Evolutionary conservation across 2,329 filamentous ascomycete species (phyloP).

Genomic region (Aspergillus cejpii): DNA sequence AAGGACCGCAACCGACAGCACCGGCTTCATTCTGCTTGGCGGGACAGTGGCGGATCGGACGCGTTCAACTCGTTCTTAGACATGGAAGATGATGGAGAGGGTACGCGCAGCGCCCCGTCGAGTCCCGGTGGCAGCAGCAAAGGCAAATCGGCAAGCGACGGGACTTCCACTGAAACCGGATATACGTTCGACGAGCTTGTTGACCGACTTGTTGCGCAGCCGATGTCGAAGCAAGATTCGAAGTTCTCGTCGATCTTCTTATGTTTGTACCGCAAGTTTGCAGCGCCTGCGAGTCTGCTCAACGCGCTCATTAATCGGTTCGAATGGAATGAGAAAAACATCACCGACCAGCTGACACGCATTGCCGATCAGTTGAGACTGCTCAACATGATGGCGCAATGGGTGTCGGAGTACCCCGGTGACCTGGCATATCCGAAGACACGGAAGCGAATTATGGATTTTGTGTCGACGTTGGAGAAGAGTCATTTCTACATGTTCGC

Average conservation of each 20-base stretch:
- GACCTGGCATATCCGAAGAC: slow-evolving; percentile 81
- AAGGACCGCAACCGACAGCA: slow-evolving; percentile 29
- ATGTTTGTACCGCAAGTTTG: slow-evolving; percentile 90
- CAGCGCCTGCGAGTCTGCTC: slow-evolving; percentile 70
- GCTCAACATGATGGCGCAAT: slow-evolving; percentile 76
- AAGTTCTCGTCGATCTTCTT: slow-evolving; percentile 88
- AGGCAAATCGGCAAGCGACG: slow-evolving; percentile 29
- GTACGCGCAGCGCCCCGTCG: slow-evolving; percentile 20
- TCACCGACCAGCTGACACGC: slow-evolving; percentile 66
- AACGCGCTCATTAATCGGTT: slow-evolving; percentile 59
- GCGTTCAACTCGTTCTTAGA: slow-evolving; percentile 39
- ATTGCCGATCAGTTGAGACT: slow-evolving; percentile 77
- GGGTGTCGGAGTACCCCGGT: slow-evolving; percentile 83
- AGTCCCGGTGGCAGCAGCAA: slow-evolving; percentile 26
- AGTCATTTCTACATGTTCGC: slow-evolving; percentile 79
- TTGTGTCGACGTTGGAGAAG: slow-evolving; percentile 66
- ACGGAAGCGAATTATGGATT: slow-evolving; percentile 63
- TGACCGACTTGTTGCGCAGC: slow-evolving; percentile 74
- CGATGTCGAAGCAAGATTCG: slow-evolving; percentile 76
- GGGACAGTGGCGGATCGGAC: slow-evolving; percentile 38
- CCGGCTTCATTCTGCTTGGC: slow-evolving; percentile 33
- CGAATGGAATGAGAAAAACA: slow-evolving; percentile 65
- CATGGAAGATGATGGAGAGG: slow-evolving; percentile 40
- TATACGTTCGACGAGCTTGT: slow-evolving; percentile 61
- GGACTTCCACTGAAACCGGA: slow-evolving; percentile 32